These are phyloP conservation scores for Lophium mytilinum DNA, from an alignment of 495 filamentous ascomycete genomes.

Conservation along the genomic window DNA sequence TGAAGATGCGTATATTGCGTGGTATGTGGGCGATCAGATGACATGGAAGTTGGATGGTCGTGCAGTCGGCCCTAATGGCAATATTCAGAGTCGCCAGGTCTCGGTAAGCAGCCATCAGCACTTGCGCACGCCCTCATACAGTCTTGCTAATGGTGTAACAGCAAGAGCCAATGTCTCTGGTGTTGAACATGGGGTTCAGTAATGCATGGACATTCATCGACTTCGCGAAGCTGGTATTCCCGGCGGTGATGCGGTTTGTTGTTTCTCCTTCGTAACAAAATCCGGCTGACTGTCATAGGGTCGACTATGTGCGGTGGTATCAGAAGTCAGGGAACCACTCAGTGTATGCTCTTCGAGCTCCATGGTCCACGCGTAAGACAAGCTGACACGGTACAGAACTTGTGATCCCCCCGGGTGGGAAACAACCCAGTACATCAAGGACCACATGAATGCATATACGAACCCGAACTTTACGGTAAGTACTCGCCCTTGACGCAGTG, in stretches of 20 bases:
- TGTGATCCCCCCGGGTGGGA: constrained; percentile 66
- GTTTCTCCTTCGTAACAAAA: too few relatives aligned
- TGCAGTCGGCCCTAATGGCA: constrained; percentile 64
- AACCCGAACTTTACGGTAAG: constrained; percentile 56
- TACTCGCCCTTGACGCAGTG: neutral
- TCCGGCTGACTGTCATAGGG: neutral
- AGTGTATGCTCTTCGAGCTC: constrained; percentile 24
- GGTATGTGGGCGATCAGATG: constrained; percentile 58
- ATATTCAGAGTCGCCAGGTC: constrained; percentile 60
- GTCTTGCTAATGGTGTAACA: too few relatives aligned
- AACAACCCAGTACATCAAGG: constrained; percentile 60
- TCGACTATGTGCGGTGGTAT: constrained; percentile 72
- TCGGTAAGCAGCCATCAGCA: constrained; percentile 27
- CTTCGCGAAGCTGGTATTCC: constrained; percentile 50
- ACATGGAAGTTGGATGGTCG: constrained; percentile 62
- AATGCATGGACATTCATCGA: constrained; percentile 43
- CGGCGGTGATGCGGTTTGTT: constrained; percentile 50
- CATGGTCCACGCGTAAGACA: too few relatives aligned
- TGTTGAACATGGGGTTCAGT: constrained; percentile 69
- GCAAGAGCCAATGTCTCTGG: constrained; percentile 59
- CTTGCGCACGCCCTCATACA: too few relatives aligned
- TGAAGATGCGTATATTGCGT: constrained; percentile 49
- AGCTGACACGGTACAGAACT: constrained; percentile 29
- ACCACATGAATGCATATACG: constrained; percentile 53
- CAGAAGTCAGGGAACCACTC: constrained; percentile 51